These are phyloP conservation scores for Aspergillus neoniger DNA, from an alignment of 2,329 filamentous ascomycete genomes.

Conservation along the genomic window DNA sequence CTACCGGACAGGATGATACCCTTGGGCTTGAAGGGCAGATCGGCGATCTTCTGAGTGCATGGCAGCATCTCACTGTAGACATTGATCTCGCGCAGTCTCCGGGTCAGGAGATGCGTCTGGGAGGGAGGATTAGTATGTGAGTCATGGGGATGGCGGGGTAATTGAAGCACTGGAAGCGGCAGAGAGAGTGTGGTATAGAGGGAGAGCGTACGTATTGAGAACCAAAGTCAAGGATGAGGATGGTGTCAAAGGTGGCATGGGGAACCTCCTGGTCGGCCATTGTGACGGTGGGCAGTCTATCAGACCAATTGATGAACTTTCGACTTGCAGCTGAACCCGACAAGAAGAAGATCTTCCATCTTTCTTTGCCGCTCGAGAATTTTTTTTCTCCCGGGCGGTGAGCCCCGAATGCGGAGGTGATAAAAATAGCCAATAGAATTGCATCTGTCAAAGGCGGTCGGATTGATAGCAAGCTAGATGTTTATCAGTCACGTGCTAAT, in stretches of 20 bases:
- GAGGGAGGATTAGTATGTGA: conserved; percentile 6
- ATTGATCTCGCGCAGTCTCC: conserved; percentile 70
- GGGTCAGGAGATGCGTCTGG: conserved; percentile 22
- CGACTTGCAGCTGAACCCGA: background rate
- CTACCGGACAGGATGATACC: conserved; percentile 62
- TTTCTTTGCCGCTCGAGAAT: background rate
- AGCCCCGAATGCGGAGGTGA: background rate
- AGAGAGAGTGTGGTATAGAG: background rate
- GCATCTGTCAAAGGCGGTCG: background rate
- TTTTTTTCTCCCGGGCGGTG: conserved; percentile 9
- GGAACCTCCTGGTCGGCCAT: conserved; percentile 24
- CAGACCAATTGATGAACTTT: conserved; percentile 5
- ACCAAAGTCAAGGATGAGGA: conserved; percentile 72
- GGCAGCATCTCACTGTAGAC: conserved; percentile 87
- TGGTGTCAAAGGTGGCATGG: conserved; percentile 59
- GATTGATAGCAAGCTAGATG: background rate
- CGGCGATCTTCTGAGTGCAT: conserved; percentile 77
- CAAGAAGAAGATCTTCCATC: background rate
- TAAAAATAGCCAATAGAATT: background rate
- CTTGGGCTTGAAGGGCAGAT: conserved; percentile 76
- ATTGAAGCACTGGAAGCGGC: background rate
- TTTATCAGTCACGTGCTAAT: background rate
- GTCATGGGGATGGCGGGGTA: background rate
- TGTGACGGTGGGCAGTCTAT: conserved; percentile 8
- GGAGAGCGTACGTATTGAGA: conserved; percentile 24